Base-by-base conservation (phyloP, 2,329 filamentous ascomycete species). In the Coniochaeta sp. region DNA sequence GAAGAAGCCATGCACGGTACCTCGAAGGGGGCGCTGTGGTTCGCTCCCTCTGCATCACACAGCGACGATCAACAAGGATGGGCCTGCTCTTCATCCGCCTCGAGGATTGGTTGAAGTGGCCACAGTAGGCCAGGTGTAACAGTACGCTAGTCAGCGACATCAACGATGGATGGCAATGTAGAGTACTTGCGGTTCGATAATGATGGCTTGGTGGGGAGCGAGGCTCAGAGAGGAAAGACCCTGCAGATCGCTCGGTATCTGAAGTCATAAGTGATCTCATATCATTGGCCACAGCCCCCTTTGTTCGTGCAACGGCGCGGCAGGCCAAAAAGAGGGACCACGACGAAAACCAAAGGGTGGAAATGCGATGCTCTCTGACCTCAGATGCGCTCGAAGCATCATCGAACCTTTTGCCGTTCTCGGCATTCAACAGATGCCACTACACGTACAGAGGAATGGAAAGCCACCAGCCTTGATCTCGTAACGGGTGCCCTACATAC, bases 211-310 rank as follows among this genome's bases (percentile, higher is more conserved):
- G 26, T 33, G 26, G n/a, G 54, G 17, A 22, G n/a, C 14, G 11
- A 57, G 31, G 22, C 54, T 17, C n/a, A 34, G 19, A 38, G 34
- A 57, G 33, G 54, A 6, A 57, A 24, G 54, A 57, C 54, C 54
- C 54, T 57, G 54, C 54, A 34, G 54, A 57, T 57, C 54, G 11
- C 24, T 17, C 14, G 24, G 14, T 52, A 31, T 17, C 47, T 52
- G 47, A 26, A 28, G 28, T 57, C n/a, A 34, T 38, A 19, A 22
- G n/a, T 57, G 54, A 57, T 24, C n/a, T 36, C 52, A 36, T 22
- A 38, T 57, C 34, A 57, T 57, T 57, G 54, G 54, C 54, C 54
- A 57, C 54, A 38, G 33, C n/a, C 22, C 31, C 31, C 54, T 57
- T 57, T 57, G 54, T 57, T 22, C 31, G 31, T 28, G 22, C 28